A percentile compares a stretch with the other conserved stretches of the same genome.
Conservation (phyloP, 2,329 filamentous ascomycete species). For the Aspergillus terreus region DNA sequence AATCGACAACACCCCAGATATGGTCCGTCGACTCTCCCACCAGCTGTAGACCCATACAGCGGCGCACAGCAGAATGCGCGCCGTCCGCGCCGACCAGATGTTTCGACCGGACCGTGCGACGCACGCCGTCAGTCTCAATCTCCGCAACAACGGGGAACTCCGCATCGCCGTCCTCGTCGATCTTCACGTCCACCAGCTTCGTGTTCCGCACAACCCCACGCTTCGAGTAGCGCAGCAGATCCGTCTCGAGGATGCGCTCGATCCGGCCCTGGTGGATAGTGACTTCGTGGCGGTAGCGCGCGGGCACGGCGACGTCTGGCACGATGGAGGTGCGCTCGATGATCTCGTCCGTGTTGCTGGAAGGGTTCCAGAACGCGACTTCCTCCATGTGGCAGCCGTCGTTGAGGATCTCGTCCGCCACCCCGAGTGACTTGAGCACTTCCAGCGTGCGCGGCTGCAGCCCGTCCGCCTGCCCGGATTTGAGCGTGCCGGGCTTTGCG, state of each 20-base stretch:
- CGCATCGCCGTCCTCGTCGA: slow-evolving; percentile 48
- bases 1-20: slow-evolving; percentile 74
- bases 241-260: slow-evolving; percentile 65
- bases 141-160: slow-evolving; percentile 35
- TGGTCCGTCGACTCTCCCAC: slow-evolving; percentile 67
- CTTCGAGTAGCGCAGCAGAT: slow-evolving; percentile 60
- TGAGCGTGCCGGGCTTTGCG: slow-evolving; percentile 35
- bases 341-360: slow-evolving; percentile 44
- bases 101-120: slow-evolving; percentile 56
- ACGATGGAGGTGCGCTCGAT: slow-evolving; percentile 60
- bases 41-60: slow-evolving; percentile 49
- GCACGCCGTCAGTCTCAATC: slow-evolving; percentile 26
- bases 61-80: slow-evolving; percentile 62
- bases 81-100: slow-evolving; percentile 72
- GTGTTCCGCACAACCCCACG: slow-evolving; percentile 59
- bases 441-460: slow-evolving; percentile 43
- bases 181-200: slow-evolving; percentile 59
- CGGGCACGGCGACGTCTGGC: slow-evolving; percentile 57
- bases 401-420: slow-evolving; percentile 37
- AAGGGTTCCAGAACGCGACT: slow-evolving; percentile 66
- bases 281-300: slow-evolving; percentile 67
- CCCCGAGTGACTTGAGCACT: slow-evolving; percentile 40
- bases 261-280: slow-evolving; percentile 69
- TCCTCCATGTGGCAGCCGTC: slow-evolving; percentile 50
- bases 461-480: slow-evolving; percentile 43